phyloP scores from a whole-genome alignment of 2,329 filamentous ascomycete genomes.

The Aspergillus neoniger region DNA sequence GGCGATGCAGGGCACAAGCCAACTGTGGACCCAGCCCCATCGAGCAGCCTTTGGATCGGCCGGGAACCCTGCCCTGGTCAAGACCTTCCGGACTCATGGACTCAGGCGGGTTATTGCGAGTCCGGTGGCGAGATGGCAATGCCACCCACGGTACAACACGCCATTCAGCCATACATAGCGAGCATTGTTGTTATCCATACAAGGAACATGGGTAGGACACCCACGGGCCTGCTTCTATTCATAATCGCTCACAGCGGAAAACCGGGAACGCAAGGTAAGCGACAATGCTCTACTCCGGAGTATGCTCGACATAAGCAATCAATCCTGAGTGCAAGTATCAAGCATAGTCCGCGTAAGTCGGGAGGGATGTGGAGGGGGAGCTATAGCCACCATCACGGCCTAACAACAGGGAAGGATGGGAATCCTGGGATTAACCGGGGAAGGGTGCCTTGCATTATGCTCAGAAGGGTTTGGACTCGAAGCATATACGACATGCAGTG shows the following conservation, averaged over 20 bases:
- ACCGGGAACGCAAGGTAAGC: background rate
- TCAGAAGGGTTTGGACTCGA: background rate
- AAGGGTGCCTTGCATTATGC: conserved; percentile 11
- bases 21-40: conserved; percentile 22
- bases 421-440: background rate
- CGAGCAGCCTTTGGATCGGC: conserved; percentile 13
- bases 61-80: conserved; percentile 19
- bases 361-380: background rate
- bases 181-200: background rate
- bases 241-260: background rate
- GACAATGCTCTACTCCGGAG: background rate
- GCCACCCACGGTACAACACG: conserved; percentile 13
- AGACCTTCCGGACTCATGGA: conserved; percentile 13
- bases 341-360: background rate
- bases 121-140: conserved; percentile 14
- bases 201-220: background rate
- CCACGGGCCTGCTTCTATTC: conserved; percentile 5
- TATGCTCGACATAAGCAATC: background rate
- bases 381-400: background rate
- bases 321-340: background rate
- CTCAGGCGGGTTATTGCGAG: conserved; percentile 12
- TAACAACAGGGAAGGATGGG: background rate
- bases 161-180: conserved; percentile 8
- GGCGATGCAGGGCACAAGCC: conserved; percentile 15
- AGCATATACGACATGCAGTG: conserved; percentile 6